Percentiles rank a stretch among this genome's conserved stretches.
phyloP scores from a whole-genome alignment of 1,139 yeast genomes.

The Suhomyces taliae region DNA sequence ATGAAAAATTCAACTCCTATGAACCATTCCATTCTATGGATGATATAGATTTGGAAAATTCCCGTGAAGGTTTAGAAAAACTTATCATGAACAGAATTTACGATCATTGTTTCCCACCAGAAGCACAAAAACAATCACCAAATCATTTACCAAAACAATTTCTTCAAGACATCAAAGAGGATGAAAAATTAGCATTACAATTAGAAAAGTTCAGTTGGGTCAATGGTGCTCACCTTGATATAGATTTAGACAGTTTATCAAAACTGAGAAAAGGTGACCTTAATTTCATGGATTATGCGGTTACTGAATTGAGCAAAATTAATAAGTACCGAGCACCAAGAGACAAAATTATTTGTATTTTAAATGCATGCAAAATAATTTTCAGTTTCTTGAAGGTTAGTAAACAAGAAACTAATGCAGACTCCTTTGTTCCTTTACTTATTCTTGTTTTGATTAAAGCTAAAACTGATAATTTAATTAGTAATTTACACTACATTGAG shows the following conservation, averaged over 20 bases:
- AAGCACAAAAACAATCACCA: slow-evolving; percentile 41
- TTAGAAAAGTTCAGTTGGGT: slow-evolving; percentile 73
- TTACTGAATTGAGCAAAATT: slow-evolving; percentile 70
- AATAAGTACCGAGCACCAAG: slow-evolving; percentile 89
- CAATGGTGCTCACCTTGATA: slow-evolving; percentile 76
- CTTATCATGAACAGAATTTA: slow-evolving; percentile 86
- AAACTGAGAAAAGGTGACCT: slow-evolving; percentile 26
- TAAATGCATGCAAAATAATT: slow-evolving; percentile 90
- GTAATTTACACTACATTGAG: slow-evolving; percentile 83
- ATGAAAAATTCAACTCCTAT: slow-evolving; percentile 59
- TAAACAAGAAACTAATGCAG: slow-evolving; percentile 80
- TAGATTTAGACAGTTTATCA: slow-evolving; percentile 45
- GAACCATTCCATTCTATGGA: slow-evolving; percentile 77
- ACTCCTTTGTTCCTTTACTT: slow-evolving; percentile 82
- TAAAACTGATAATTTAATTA: slow-evolving; percentile 57
- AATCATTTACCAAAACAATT: slow-evolving; percentile 32
- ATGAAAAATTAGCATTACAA: slow-evolving; percentile 55
- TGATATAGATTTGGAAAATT: slow-evolving; percentile 61
- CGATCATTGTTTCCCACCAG: slow-evolving; percentile 79
- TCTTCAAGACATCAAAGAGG: slow-evolving; percentile 62
- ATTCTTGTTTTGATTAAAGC: slow-evolving; percentile 78
- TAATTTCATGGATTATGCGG: slow-evolving; percentile 69
- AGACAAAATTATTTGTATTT: slow-evolving; percentile 86
- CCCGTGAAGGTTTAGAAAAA: slow-evolving; percentile 91
- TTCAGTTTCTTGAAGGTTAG: slow-evolving; percentile 79